These are phyloP conservation scores for Arabidopsis hybrid DNA, from an alignment of 441 rosid species.

Conservation along the genomic window DNA sequence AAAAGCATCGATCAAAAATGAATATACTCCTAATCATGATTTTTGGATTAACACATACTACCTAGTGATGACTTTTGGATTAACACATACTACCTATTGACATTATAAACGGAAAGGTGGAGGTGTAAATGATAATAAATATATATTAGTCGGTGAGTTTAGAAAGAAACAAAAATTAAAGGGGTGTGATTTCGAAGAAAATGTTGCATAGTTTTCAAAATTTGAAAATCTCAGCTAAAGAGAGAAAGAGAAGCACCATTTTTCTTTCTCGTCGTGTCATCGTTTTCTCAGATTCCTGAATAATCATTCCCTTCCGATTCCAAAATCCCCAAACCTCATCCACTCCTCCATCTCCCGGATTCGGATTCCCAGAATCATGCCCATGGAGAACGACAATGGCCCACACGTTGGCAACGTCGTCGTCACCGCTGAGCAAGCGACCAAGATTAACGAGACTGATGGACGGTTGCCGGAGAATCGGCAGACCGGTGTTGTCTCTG, in stretches of 20 bases:
- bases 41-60: neutral
- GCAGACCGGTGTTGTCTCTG: slow-evolving; percentile 27
- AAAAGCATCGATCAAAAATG: too few species aligned
- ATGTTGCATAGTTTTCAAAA: slow-evolving; percentile 22
- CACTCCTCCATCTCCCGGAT: neutral
- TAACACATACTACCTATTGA: neutral
- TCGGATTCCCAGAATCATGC: slow-evolving; percentile 42
- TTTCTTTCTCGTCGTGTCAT: slow-evolving; percentile 39
- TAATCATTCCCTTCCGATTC: slow-evolving; percentile 40
- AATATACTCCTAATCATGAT: neutral
- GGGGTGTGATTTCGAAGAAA: slow-evolving; percentile 27
- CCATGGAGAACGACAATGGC: slow-evolving; percentile 48
- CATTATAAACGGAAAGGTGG: neutral
- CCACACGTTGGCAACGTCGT: slow-evolving; percentile 34
- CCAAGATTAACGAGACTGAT: slow-evolving; percentile 42
- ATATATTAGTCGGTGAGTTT: slow-evolving; percentile 27
- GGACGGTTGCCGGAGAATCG: slow-evolving; percentile 37
- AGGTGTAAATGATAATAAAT: neutral
- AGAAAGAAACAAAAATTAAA: slow-evolving; percentile 7
- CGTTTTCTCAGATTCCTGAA: slow-evolving; percentile 46
- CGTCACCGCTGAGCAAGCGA: slow-evolving; percentile 43
- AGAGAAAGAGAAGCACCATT: slow-evolving; percentile 38
- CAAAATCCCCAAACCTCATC: slow-evolving; percentile 17
- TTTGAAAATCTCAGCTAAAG: slow-evolving; percentile 37
- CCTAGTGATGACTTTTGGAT: neutral